Conservation (phyloP, 2,329 filamentous ascomycete genomes). For the Microthyrium microscopicum region DNA sequence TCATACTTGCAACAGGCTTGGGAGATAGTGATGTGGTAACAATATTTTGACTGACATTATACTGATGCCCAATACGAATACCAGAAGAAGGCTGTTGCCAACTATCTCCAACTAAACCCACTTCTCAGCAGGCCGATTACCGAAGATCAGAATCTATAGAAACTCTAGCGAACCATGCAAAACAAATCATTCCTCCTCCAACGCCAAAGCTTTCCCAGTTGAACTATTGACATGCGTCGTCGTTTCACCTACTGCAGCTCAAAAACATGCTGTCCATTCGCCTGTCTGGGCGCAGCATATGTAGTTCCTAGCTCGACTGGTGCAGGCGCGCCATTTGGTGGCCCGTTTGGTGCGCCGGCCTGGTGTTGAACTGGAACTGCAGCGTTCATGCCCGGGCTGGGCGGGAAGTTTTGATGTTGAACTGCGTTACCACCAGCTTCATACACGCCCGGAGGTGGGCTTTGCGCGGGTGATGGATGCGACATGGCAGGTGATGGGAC, state of each 20-base stretch:
- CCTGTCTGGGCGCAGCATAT: conserved; percentile 2
- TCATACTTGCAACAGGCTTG: no score
- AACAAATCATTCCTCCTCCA: no score
- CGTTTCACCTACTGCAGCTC: conserved; percentile 3
- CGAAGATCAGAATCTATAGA: no score
- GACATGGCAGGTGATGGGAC: not conserved
- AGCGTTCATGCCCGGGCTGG: not conserved
- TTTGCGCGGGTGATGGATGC: not conserved
- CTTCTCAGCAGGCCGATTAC: no score
- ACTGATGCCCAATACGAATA: no score
- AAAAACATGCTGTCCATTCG: conserved; percentile 4
- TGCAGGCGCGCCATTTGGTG: not conserved
- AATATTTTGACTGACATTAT: no score
- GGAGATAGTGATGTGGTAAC: no score
- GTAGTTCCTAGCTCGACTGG: conserved; percentile 6
- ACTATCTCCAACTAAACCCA: no score
- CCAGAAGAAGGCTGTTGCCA: no score
- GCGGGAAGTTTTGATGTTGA: not conserved
- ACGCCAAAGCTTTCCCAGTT: no score
- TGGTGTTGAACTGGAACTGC: not conserved
- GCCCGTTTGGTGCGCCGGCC: not conserved
- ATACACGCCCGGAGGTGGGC: not conserved
- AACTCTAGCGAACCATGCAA: no score
- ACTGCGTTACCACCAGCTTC: not conserved
- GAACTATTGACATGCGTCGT: no score